phyloP scores from a whole-genome alignment of 208 protist genomes.

The Trypanosoma scelopori region DNA sequence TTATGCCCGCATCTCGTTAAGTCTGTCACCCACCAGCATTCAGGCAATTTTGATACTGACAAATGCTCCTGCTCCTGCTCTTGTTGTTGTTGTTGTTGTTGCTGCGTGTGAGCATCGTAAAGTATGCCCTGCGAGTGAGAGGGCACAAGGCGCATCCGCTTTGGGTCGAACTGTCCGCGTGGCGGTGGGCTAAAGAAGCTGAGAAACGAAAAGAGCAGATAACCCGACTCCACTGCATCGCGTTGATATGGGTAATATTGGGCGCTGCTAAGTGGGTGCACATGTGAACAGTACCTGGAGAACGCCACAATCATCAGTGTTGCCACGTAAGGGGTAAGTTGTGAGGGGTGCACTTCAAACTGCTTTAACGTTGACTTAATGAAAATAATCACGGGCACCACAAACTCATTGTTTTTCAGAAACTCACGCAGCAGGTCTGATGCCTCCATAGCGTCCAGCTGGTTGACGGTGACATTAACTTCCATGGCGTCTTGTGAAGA shows the following conservation, averaged over 20 bases:
- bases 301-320: slow-evolving; percentile 30
- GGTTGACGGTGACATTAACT: slow-evolving; percentile 18
- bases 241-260: slow-evolving; percentile 17
- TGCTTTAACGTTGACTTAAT: slow-evolving; percentile 23
- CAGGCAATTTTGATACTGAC: background rate
- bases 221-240: slow-evolving; percentile 14
- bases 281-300: slow-evolving; percentile 7
- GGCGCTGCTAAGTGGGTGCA: slow-evolving; percentile 1
- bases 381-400: slow-evolving; percentile 21
- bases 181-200: slow-evolving; percentile 32
- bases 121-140: slow-evolving; percentile 20
- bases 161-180: slow-evolving; percentile 22
- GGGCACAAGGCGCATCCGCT: slow-evolving; percentile 20
- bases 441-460: background rate
- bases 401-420: slow-evolving; percentile 3
- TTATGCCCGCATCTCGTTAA: background rate
- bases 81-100: too few species aligned
- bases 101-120: background rate
- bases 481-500: background rate
- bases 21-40: slow-evolving; percentile 15
- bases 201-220: slow-evolving; percentile 27
- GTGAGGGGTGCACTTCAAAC: slow-evolving; percentile 14
- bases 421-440: slow-evolving; percentile 4
- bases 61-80: background rate
- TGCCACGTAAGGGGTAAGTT: slow-evolving; percentile 26